Base-by-base conservation (phyloP, 331 rosid species). In the Spiraea crenata region DNA sequence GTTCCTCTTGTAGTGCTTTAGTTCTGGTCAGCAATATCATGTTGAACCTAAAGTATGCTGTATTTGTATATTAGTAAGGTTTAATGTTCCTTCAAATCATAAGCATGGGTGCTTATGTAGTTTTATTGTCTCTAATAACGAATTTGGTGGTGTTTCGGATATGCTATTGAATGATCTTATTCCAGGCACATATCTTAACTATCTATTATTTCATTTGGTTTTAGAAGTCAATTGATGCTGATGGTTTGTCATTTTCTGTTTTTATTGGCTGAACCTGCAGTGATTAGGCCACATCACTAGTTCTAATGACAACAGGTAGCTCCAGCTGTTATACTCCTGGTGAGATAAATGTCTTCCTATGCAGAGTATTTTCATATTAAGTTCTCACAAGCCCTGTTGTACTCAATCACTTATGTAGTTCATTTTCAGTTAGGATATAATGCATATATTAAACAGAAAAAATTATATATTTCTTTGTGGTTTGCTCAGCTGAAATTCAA, bases 261-360 rank as follows among this genome's bases (percentile, higher is more conserved):
- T 69, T 35, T 40, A 48, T 62, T 38, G n/a, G 66, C 51, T 55
- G 48, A 64, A 58, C 63, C 65, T 35, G 46, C 72, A 63, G 58
- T 73, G 50, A 62, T 58, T 10, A 57, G 39, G 60, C 55, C 57
- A n/a, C 76, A 46, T 39, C 71, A 47, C 54, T 48, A 47, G 72
- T 31, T 64, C 54, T 31, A 17, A 14, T 44, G 15, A 31, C 48
- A 63, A 57, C 64, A 76, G 59, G 65, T 62, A 45, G 55, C 35
- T 63, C 76, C 76, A 38, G 68, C 72, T 77, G 76, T 64, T 35
- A 11, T 11, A 16, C 72, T 74, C 67, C 68, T 45, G 80, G 69
- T 72, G 40, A 76, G 78, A 57, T 40, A 46, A 65, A 48, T 41
- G 15, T 46, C 31, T 61, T 42, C 38, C 63, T 54, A 4, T 11